phyloP scores from a whole-genome alignment of 345 rosid species.

The Euphorbia tirucalli region DNA sequence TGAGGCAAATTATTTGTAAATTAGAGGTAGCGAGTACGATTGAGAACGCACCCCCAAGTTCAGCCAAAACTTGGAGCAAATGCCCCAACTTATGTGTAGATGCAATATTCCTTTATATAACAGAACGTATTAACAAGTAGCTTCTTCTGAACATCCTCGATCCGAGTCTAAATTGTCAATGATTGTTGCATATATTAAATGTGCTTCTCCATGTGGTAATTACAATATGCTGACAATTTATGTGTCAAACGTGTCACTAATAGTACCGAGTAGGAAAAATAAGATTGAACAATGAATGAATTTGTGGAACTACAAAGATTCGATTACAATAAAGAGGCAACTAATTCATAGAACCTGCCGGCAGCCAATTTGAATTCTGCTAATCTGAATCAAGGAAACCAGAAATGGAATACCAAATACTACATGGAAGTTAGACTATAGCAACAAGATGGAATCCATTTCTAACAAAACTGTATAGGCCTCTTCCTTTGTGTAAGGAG shows the following conservation, averaged over 20 bases:
- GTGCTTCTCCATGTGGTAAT: too few relatives aligned
- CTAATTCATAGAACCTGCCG: not conserved
- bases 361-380: not conserved
- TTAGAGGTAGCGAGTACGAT: not conserved
- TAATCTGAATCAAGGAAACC: not conserved
- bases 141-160: too few relatives aligned
- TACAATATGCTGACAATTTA: not conserved
- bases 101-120: not conserved
- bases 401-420: not conserved
- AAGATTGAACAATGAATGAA: slow-evolving; percentile 7
- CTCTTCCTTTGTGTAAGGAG: not conserved
- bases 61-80: too few relatives aligned
- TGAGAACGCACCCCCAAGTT: too few relatives aligned
- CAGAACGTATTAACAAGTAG: not conserved
- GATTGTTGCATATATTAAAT: too few relatives aligned
- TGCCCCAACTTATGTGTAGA: not conserved
- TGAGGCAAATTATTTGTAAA: not conserved
- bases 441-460: not conserved
- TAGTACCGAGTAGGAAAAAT: too few relatives aligned
- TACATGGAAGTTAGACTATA: not conserved
- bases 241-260: too few relatives aligned
- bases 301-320: slow-evolving; percentile 13
- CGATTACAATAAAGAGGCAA: not conserved
- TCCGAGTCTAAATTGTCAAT: too few relatives aligned
- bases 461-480: slow-evolving; percentile 20